Conservation (phyloP, 73 alveolate genomes). For the Stentor roeselii region DNA sequence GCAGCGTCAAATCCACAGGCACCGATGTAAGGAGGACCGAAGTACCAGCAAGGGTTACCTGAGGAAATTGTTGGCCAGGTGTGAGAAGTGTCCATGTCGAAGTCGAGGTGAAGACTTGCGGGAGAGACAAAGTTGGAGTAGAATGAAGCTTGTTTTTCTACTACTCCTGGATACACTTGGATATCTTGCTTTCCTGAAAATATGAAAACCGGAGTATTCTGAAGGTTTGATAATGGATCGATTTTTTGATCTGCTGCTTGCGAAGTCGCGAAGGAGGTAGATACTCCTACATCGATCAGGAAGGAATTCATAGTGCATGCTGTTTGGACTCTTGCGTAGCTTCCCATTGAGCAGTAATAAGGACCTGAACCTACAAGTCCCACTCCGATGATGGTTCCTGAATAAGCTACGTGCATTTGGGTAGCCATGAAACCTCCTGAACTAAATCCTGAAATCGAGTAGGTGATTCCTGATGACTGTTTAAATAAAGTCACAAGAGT, state of each 20-base stretch:
- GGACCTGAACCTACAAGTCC: conserved; percentile 60
- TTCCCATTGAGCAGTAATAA: conserved; percentile 51
- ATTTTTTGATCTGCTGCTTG: conserved; percentile 29
- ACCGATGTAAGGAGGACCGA: conserved; percentile 34
- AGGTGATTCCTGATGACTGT: background rate
- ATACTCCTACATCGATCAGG: conserved; percentile 6
- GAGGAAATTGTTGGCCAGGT: conserved; percentile 40
- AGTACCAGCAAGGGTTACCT: conserved; percentile 36
- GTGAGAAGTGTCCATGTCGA: conserved; percentile 20
- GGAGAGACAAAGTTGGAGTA: background rate
- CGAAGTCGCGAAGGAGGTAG: background rate
- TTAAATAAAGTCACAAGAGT: background rate
- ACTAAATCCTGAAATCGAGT: conserved; percentile 51
- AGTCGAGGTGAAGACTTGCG: conserved; percentile 4
- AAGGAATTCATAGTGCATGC: conserved; percentile 31
- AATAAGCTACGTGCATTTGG: conserved; percentile 54
- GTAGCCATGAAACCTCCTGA: conserved; percentile 60
- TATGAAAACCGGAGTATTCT: conserved; percentile 29
- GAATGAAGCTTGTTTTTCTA: conserved; percentile 17
- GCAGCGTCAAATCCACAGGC: conserved; percentile 16
- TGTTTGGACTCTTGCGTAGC: conserved; percentile 19
- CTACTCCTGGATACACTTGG: conserved; percentile 30
- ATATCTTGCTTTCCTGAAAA: conserved; percentile 40
- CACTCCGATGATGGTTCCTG: conserved; percentile 46
- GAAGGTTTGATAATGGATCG: conserved; percentile 24